Evolutionary conservation across 441 rosid species (phyloP).

Genomic region (Corymbia citriodora): DNA sequence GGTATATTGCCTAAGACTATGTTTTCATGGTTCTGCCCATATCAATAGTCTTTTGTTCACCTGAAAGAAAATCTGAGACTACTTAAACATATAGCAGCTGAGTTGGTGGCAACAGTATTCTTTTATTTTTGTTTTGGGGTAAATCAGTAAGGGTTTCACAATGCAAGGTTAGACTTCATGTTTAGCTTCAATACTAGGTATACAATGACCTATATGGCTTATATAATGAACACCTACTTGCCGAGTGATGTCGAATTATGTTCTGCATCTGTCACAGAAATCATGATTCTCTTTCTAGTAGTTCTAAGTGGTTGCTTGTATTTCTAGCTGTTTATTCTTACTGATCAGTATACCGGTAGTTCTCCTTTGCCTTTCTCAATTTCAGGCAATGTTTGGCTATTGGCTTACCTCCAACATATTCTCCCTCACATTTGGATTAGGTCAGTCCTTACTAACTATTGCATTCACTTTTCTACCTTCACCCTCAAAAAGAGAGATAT

Average conservation of each 20-base stretch:
- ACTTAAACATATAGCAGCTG: not conserved
- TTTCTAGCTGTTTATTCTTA: not conserved
- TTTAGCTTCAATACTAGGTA: not conserved
- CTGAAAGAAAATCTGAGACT: not conserved
- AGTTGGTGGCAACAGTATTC: not conserved
- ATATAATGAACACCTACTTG: not conserved
- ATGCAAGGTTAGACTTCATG: not conserved
- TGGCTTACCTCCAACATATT: conserved; percentile 54
- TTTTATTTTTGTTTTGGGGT: not conserved
- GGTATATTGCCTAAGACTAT: conserved; percentile 8
- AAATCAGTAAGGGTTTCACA: not conserved
- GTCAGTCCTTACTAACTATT: conserved; percentile 6
- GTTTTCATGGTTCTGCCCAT: not conserved
- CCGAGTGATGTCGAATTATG: not conserved
- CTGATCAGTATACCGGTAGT: not conserved
- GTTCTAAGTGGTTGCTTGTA: not conserved
- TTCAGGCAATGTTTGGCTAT: conserved; percentile 48
- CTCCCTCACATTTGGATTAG: conserved; percentile 35
- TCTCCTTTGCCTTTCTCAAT: not conserved
- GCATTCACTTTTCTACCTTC: not conserved
- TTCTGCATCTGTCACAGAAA: not conserved
- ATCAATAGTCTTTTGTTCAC: not conserved
- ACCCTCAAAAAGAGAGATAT: not conserved
- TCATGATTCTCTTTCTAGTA: not conserved
- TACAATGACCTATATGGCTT: not conserved